Evolutionary conservation across 257 asterid genomes (phyloP), one percentile per base, ranked within the genome.

Genomic region (Henckelia pumila): DNA sequence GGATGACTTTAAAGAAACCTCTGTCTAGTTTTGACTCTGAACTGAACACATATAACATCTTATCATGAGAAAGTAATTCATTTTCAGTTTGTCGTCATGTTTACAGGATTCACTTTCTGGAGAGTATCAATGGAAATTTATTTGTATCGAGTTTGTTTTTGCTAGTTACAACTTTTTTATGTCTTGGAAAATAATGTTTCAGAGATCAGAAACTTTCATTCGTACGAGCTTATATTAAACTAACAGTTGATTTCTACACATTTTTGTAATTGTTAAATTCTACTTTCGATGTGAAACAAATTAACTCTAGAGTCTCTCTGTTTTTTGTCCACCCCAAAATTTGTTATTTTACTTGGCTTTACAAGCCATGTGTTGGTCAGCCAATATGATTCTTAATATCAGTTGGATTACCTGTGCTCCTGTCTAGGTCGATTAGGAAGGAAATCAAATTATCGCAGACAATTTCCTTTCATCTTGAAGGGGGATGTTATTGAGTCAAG

Each of bases 401-500:
- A 67, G 33, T 56, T 67, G 44, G 72, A 44, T 16, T n/a, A 20
- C 72, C 8, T 35, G 33, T 37, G 13, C 58, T 35, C 37, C 40
- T 57, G 13, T 67, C 47, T 17, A 33, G 21, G 59, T 56, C 7
- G 23, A n/a, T 22, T 50, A 16, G 62, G 55, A 67, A 58, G 53
- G 53, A 53, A 52, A 37, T 62, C 20, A 26, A 76, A 58, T 56
- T 58, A 70, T 30, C 55, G 60, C 64, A 70, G 26, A 53, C 68
- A 20, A 58, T 62, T 64, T 69, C 56, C 11, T 23, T 62, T 61
- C 64, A 44, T 59, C 59, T 49, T 49, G 25, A 67, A 76, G 74
- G 81, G 78, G 83, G 72, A 85, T 86, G 88, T 84, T 78, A 71
- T 79, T 73, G 73, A 30, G 66, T 65, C 68, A 44, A 37, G 61